These are phyloP conservation scores for Albugo laibachii DNA, from an alignment of 352 stramenopile species.

Conservation along the genomic window DNA sequence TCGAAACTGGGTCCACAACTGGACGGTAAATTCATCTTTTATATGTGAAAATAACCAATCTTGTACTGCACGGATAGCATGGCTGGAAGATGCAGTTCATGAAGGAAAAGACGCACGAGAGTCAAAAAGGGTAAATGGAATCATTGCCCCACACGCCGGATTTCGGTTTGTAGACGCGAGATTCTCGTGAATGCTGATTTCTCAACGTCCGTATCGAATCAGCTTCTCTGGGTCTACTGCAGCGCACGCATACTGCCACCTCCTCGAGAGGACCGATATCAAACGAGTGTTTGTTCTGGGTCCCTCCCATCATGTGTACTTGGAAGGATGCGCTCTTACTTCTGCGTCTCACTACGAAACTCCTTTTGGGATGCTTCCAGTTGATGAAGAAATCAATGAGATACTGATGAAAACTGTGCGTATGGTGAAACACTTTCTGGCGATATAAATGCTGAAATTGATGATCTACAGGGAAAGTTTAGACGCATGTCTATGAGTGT, in stretches of 20 bases:
- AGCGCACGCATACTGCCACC: slow-evolving; percentile 83
- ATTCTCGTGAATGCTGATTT: slow-evolving; percentile 3
- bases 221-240: slow-evolving; percentile 89
- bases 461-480: slow-evolving; percentile 35
- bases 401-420: slow-evolving; percentile 70
- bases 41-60: background rate
- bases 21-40: slow-evolving; percentile 1
- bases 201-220: background rate
- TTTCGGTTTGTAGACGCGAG: slow-evolving; percentile 23
- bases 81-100: slow-evolving; percentile 24
- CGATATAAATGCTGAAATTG: background rate
- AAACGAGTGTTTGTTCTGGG: slow-evolving; percentile 85
- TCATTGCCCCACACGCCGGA: slow-evolving; percentile 78
- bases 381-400: slow-evolving; percentile 81
- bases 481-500: slow-evolving; percentile 59
- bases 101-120: slow-evolving; percentile 5
- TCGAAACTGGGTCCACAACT: slow-evolving; percentile 8
- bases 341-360: slow-evolving; percentile 82
- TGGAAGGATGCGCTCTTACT: slow-evolving; percentile 73
- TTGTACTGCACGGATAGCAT: slow-evolving; percentile 14
- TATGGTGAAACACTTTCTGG: background rate
- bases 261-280: slow-evolving; percentile 47
- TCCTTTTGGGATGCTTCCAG: slow-evolving; percentile 83
- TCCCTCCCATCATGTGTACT: slow-evolving; percentile 92
- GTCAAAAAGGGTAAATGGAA: slow-evolving; percentile 24